Evolutionary conservation across 768 basidiomycete species (phyloP).

Genomic region (Leccinum disarticulatum): DNA sequence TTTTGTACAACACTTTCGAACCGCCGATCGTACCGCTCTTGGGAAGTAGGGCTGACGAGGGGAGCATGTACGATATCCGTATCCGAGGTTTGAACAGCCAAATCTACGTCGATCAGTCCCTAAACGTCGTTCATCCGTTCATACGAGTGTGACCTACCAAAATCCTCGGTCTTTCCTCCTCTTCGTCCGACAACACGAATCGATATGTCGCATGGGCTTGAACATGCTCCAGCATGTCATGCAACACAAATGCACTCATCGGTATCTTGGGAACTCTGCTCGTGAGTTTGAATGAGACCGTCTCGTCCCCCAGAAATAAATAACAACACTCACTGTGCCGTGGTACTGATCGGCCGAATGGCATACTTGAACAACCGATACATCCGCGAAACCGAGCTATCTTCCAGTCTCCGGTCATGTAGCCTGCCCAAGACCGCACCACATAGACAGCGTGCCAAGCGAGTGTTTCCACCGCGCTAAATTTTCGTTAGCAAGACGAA

Average conservation of each 20-base stretch:
- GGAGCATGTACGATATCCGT: constrained; percentile 68
- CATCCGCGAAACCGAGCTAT: constrained; percentile 37
- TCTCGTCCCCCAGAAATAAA: not conserved
- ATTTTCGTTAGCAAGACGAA: constrained; percentile 22
- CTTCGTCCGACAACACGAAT: constrained; percentile 86
- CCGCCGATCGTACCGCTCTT: constrained; percentile 61
- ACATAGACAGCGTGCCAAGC: constrained; percentile 70
- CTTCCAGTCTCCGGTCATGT: constrained; percentile 45
- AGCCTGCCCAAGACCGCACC: constrained; percentile 79
- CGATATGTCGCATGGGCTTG: constrained; percentile 93
- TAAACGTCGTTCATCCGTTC: not conserved
- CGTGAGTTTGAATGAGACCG: not conserved
- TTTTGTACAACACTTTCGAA: constrained; percentile 86
- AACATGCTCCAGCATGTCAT: constrained; percentile 89
- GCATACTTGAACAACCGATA: constrained; percentile 85
- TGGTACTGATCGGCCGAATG: constrained; percentile 65
- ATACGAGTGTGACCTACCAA: constrained; percentile 50
- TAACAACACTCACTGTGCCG: constrained; percentile 53
- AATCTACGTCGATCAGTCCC: constrained; percentile 48
- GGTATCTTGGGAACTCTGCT: constrained; percentile 47
- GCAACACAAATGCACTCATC: constrained; percentile 84
- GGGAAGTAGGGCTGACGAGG: constrained; percentile 54
- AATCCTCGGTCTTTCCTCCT: constrained; percentile 74
- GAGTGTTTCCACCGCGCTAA: constrained; percentile 64
- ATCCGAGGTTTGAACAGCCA: constrained; percentile 96